These are phyloP conservation scores for Gomphus sp. DNA, from an alignment of 1,284 basidiomycete genomes.

Conservation along the genomic window DNA sequence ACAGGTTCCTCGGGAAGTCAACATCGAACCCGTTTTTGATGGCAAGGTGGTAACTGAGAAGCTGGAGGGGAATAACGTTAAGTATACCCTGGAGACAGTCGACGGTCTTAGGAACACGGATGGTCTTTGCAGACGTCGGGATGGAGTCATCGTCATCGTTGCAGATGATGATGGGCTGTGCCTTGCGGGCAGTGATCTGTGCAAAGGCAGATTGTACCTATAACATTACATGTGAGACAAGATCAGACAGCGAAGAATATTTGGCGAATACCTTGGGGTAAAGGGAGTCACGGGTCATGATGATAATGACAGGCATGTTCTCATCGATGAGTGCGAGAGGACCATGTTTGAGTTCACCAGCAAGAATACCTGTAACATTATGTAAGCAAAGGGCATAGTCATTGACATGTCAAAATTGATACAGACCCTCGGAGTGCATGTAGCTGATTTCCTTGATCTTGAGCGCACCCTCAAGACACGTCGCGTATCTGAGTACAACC, in stretches of 20 bases:
- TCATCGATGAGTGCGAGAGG: slow-evolving; percentile 97
- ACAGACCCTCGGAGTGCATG: slow-evolving; percentile 79
- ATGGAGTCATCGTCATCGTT: slow-evolving; percentile 89
- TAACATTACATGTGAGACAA: not conserved
- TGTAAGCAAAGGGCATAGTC: not conserved
- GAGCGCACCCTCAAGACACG: slow-evolving; percentile 94
- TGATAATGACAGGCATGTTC: slow-evolving; percentile 96
- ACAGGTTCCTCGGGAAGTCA: slow-evolving; percentile 97
- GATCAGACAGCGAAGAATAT: not conserved
- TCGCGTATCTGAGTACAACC: slow-evolving; percentile 59
- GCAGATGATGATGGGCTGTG: slow-evolving; percentile 92
- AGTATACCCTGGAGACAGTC: slow-evolving; percentile 94
- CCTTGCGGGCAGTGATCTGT: slow-evolving; percentile 96
- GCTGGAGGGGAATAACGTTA: slow-evolving; percentile 95
- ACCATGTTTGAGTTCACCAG: slow-evolving; percentile 98
- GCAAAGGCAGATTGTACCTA: slow-evolving; percentile 87
- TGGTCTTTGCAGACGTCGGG: slow-evolving; percentile 68
- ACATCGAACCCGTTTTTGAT: slow-evolving; percentile 95
- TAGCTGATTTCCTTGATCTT: slow-evolving; percentile 99
- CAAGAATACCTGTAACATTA: slow-evolving; percentile 59
- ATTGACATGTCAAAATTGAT: not conserved
- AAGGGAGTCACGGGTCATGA: slow-evolving; percentile 98
- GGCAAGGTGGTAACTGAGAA: slow-evolving; percentile 95
- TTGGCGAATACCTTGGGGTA: slow-evolving; percentile 67
- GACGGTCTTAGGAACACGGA: slow-evolving; percentile 89